phyloP scores from a whole-genome alignment of 1,139 yeast species.

The Protomyces arabidopsidicola region DNA sequence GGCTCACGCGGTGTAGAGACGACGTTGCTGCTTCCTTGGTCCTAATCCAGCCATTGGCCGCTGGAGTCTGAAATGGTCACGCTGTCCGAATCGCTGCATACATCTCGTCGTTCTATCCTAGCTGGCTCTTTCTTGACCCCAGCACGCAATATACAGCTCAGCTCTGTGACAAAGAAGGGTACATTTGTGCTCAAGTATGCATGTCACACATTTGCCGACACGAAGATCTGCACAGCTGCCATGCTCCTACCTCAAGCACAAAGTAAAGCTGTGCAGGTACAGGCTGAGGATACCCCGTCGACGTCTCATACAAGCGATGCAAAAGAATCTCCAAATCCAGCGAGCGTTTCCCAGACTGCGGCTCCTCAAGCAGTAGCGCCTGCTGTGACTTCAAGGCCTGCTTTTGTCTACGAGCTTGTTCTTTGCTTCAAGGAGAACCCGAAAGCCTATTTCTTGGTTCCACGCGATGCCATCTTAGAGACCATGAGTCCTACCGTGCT shows the following conservation, averaged over 20 bases:
- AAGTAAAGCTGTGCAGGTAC: background rate
- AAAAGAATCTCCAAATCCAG: background rate
- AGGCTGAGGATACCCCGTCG: background rate
- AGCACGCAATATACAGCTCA: background rate
- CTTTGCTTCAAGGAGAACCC: constrained; percentile 11
- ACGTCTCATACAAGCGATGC: background rate
- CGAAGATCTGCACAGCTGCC: background rate
- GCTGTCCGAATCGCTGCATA: background rate
- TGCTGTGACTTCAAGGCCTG: background rate
- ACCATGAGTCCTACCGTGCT: too few species aligned
- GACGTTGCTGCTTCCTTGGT: too few species aligned
- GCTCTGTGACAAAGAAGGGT: background rate
- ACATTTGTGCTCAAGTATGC: background rate
- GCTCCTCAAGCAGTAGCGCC: background rate
- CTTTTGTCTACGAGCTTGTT: constrained; percentile 14
- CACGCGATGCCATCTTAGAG: constrained; percentile 15
- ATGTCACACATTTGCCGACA: background rate
- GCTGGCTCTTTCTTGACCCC: background rate
- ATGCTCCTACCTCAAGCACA: background rate
- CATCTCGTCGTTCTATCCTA: background rate
- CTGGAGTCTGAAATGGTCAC: background rate
- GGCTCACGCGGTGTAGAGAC: too few species aligned
- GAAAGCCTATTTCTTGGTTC: constrained; percentile 5
- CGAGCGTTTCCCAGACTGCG: background rate
- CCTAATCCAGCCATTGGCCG: too few species aligned